Conservation (phyloP, 345 rosid genomes). For the Nasturtium officinale region DNA sequence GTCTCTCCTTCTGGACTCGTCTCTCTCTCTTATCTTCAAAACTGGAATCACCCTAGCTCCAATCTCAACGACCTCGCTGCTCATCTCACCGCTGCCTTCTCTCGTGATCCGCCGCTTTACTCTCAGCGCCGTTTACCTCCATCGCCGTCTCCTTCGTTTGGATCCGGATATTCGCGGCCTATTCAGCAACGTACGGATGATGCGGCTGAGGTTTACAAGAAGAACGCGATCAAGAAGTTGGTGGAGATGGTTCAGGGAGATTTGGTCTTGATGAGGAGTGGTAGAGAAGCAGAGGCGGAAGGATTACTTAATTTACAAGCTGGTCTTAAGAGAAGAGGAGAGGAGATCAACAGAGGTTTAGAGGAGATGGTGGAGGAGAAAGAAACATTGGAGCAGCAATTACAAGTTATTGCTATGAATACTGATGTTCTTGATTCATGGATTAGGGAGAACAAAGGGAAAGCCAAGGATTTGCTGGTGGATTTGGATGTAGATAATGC, state of each 20-base stretch:
- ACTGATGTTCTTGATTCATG: slow-evolving; percentile 64
- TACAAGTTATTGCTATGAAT: slow-evolving; percentile 83
- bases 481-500: slow-evolving; percentile 59
- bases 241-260: slow-evolving; percentile 72
- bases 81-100: slow-evolving; percentile 55
- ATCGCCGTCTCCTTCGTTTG: slow-evolving; percentile 39
- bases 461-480: slow-evolving; percentile 24
- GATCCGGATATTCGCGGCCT: slow-evolving; percentile 38
- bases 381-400: slow-evolving; percentile 76
- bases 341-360: slow-evolving; percentile 58
- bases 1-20: slow-evolving; percentile 89
- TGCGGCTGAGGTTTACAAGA: slow-evolving; percentile 67
- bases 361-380: slow-evolving; percentile 75
- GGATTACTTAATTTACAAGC: slow-evolving; percentile 71
- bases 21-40: slow-evolving; percentile 70
- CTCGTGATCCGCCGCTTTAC: slow-evolving; percentile 84
- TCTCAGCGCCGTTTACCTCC: slow-evolving; percentile 66
- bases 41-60: slow-evolving; percentile 83
- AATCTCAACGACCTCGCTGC: slow-evolving; percentile 70
- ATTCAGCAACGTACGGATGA: slow-evolving; percentile 55
- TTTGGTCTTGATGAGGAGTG: slow-evolving; percentile 56
- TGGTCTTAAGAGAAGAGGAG: slow-evolving; percentile 63
- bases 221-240: slow-evolving; percentile 70
- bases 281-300: slow-evolving; percentile 80
- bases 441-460: slow-evolving; percentile 70